Percentiles rank a stretch among this genome's conserved stretches.
These are phyloP conservation scores for Fraxinus pennsylvanica DNA, from an alignment of 257 asterid species.

Conservation along the genomic window DNA sequence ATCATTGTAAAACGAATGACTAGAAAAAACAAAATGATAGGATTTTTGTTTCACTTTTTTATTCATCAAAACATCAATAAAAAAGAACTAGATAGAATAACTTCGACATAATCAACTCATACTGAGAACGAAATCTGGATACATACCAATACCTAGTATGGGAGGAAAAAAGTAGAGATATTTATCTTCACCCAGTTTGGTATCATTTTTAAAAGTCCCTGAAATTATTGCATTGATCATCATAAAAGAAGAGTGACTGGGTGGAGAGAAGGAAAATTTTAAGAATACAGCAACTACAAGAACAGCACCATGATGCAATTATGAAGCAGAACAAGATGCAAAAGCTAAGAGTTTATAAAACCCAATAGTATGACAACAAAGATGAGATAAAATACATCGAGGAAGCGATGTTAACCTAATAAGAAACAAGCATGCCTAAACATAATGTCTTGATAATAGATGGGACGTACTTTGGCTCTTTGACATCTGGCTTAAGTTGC, in stretches of 20 bases:
- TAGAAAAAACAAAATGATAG: background rate
- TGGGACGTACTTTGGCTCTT: constrained; percentile 76
- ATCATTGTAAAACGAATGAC: background rate
- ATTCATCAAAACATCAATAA: background rate
- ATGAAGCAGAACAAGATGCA: constrained; percentile 5
- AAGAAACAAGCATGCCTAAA: constrained; percentile 1
- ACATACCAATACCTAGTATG: background rate
- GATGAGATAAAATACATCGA: background rate
- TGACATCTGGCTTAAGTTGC: constrained; percentile 79
- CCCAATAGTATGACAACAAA: constrained; percentile 8
- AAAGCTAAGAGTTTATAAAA: constrained; percentile 10
- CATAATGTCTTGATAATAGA: constrained; percentile 12
- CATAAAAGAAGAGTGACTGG: background rate
- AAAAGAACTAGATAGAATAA: background rate
- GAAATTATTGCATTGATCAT: constrained; percentile 13
- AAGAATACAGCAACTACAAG: background rate
- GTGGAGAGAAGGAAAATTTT: background rate
- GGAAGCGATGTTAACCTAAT: constrained; percentile 9
- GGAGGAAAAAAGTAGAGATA: background rate
- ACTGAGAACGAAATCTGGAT: background rate
- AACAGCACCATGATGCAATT: background rate
- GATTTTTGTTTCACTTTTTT: background rate
- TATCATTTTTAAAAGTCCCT: background rate
- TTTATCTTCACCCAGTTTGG: background rate
- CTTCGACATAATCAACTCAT: background rate